phyloP scores from a whole-genome alignment of 163 green algal species.

The Scenedesmus sp. region DNA sequence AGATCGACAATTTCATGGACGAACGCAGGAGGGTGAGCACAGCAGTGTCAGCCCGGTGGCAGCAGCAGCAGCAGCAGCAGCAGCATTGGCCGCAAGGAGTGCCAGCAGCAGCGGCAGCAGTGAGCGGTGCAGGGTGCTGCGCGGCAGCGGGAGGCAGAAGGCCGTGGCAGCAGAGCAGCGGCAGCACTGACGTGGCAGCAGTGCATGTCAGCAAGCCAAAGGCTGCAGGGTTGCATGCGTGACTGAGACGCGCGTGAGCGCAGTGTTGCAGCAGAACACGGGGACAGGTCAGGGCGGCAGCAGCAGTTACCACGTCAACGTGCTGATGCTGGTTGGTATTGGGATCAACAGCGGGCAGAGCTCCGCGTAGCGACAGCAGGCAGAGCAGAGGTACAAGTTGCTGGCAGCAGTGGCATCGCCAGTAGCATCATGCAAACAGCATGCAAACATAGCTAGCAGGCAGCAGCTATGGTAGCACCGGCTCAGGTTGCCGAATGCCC shows the following conservation, averaged over 20 bases:
- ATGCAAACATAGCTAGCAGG: too few species aligned
- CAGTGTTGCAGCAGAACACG: neutral
- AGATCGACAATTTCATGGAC: slow-evolving; percentile 96
- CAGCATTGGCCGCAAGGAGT: too few species aligned
- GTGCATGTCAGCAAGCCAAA: neutral
- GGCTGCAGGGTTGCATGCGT: neutral
- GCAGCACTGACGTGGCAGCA: neutral
- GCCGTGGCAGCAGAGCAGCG: neutral
- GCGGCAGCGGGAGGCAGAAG: neutral
- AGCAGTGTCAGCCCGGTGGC: neutral
- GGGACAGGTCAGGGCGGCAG: too few species aligned
- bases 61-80: neutral
- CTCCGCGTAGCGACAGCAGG: too few species aligned
- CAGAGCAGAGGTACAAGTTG: neutral
- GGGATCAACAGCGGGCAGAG: too few species aligned
- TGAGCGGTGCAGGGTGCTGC: neutral
- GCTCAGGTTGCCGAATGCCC: too few species aligned
- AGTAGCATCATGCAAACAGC: neutral
- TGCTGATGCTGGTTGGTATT: too few species aligned
- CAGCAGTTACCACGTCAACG: too few species aligned
- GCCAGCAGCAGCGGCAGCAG: slow-evolving; percentile 12
- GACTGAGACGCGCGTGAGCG: neutral
- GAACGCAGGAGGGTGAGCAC: slow-evolving; percentile 79
- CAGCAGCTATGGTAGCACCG: too few species aligned
- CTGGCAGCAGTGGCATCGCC: slow-evolving; percentile 2